Conservation (phyloP, 2,329 filamentous ascomycete species). For the Diaporthe eres region DNA sequence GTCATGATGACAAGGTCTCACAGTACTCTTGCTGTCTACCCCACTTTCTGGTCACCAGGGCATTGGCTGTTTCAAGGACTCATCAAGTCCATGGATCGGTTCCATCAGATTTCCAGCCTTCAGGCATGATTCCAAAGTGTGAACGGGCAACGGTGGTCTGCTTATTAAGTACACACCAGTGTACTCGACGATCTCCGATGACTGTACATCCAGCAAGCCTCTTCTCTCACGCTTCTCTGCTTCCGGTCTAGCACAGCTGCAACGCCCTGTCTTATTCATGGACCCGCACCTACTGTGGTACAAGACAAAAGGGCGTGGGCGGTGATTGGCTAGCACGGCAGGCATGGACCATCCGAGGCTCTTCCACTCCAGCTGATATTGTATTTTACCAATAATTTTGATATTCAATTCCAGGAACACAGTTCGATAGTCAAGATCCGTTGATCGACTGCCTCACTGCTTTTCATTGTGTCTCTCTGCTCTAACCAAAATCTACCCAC, state of each 20-base stretch:
- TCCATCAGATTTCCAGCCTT: background rate
- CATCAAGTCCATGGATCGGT: background rate
- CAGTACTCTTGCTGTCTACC: background rate
- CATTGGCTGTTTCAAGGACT: background rate
- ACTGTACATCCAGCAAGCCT: background rate
- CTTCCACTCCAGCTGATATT: background rate
- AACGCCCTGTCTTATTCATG: background rate
- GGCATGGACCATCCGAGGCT: background rate
- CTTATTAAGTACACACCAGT: background rate
- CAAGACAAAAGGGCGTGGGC: constrained; percentile 4
- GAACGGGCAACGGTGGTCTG: background rate
- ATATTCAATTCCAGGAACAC: too few species aligned
- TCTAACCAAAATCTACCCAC: background rate
- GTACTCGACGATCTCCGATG: background rate
- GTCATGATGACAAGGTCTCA: too few species aligned
- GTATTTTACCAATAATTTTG: background rate
- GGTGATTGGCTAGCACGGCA: background rate
- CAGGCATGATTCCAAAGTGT: background rate
- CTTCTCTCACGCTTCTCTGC: background rate
- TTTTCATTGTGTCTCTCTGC: background rate
- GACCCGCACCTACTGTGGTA: background rate
- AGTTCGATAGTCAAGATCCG: too few species aligned
- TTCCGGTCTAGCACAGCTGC: constrained; percentile 6
- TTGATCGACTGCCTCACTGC: too few species aligned
- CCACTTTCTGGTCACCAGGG: background rate